phyloP scores from a whole-genome alignment of 2,329 filamentous ascomycete species.

The Colletotrichum sp. region DNA sequence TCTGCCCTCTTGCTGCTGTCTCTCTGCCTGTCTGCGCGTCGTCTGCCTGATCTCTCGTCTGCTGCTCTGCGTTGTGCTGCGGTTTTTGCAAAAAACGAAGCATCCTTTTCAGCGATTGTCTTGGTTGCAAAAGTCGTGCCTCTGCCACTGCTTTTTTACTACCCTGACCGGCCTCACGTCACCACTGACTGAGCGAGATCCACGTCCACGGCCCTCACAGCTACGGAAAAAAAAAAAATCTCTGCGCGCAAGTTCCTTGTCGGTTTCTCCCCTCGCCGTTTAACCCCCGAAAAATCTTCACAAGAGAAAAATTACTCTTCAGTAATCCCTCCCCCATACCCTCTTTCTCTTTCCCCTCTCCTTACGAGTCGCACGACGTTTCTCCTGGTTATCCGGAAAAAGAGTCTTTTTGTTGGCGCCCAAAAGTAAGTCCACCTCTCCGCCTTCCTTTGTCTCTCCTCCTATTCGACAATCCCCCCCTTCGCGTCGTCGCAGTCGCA shows the following conservation, averaged over 20 bases:
- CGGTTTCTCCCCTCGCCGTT: constrained; percentile 18
- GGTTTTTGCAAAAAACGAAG: constrained; percentile 16
- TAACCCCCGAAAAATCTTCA: constrained; percentile 11
- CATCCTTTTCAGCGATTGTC: constrained; percentile 21
- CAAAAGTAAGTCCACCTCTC: constrained; percentile 53
- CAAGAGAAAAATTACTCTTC: constrained; percentile 11
- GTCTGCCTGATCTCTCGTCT: constrained; percentile 21
- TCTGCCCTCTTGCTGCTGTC: constrained; percentile 27
- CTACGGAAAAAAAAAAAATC: constrained; percentile 9
- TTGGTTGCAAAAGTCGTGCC: constrained; percentile 19
- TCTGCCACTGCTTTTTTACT: constrained; percentile 11
- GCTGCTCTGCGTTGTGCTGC: constrained; percentile 14
- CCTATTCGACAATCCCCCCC: background rate
- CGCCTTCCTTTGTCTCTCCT: constrained; percentile 23
- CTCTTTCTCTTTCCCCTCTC: constrained; percentile 21
- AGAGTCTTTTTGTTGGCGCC: constrained; percentile 49
- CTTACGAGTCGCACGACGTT: constrained; percentile 34
- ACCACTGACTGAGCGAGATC: constrained; percentile 20
- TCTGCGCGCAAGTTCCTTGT: constrained; percentile 21
- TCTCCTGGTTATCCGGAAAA: constrained; percentile 30
- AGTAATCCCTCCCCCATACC: constrained; percentile 8
- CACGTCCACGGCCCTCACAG: constrained; percentile 13
- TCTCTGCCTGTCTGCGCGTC: constrained; percentile 30
- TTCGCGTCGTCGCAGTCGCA: constrained; percentile 11
- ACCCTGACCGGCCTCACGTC: constrained; percentile 11